These are phyloP conservation scores for Colletotrichum trifolii DNA, from an alignment of 2,329 filamentous ascomycete genomes.

Conservation along the genomic window DNA sequence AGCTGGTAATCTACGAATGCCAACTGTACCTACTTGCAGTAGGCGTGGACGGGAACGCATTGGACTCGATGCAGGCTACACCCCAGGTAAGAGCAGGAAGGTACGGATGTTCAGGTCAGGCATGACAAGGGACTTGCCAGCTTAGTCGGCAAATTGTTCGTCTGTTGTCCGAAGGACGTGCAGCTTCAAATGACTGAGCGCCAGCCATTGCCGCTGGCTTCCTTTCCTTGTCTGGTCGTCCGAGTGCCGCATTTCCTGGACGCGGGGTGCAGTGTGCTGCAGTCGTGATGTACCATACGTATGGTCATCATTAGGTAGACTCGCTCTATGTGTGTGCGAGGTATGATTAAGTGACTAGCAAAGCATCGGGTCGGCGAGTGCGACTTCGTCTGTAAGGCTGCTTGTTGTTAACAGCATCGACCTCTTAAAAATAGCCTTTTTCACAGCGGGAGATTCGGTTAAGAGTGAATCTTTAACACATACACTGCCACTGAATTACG, in stretches of 20 bases:
- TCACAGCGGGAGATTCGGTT: background rate
- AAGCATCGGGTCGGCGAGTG: too few relatives aligned
- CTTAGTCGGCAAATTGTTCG: slow-evolving; percentile 2
- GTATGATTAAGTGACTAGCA: too few relatives aligned
- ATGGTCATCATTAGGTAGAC: background rate
- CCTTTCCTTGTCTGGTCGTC: background rate
- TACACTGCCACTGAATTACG: slow-evolving; percentile 10
- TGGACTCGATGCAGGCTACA: too few relatives aligned
- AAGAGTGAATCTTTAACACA: slow-evolving; percentile 11
- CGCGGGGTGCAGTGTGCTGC: background rate
- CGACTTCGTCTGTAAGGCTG: too few relatives aligned
- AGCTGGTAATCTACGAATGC: too few relatives aligned
- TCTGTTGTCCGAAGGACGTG: slow-evolving; percentile 12
- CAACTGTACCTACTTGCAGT: too few relatives aligned
- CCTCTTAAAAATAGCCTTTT: background rate
- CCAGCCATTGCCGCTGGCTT: slow-evolving; percentile 24
- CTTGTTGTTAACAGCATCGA: background rate
- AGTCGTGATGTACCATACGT: too few relatives aligned
- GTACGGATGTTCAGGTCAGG: background rate
- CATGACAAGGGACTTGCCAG: background rate
- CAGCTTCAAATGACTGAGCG: slow-evolving; percentile 6
- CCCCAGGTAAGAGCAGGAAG: background rate
- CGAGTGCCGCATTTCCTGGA: slow-evolving; percentile 6
- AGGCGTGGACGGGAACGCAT: too few relatives aligned
- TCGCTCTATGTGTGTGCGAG: background rate